Percentiles rank a stretch among this genome's conserved stretches.
These are phyloP conservation scores for Fusarium nematophilum DNA, from an alignment of 2,329 filamentous ascomycete genomes.

Conservation along the genomic window DNA sequence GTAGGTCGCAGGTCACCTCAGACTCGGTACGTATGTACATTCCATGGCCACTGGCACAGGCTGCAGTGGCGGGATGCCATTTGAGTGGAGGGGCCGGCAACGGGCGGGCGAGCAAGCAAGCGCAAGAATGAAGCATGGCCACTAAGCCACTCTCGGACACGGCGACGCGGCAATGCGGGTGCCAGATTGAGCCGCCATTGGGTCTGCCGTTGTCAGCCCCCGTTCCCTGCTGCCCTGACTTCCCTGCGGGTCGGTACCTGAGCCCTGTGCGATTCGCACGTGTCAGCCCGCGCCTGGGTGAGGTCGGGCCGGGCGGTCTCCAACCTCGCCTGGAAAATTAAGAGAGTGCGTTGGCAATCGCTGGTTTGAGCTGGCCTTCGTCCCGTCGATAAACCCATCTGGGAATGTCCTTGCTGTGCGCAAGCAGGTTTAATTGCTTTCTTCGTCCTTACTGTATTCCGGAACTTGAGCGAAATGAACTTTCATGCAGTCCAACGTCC, in stretches of 20 bases:
- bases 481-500: no score
- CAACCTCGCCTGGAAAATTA: not conserved
- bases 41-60: no score
- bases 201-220: slow-evolving; percentile 1
- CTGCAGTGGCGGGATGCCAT: no score
- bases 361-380: slow-evolving; percentile 17
- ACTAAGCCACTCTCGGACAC: slow-evolving; percentile 17
- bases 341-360: slow-evolving; percentile 36
- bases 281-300: slow-evolving; percentile 32
- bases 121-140: slow-evolving; percentile 6
- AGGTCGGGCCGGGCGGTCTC: slow-evolving; percentile 32
- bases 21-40: no score
- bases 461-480: no score
- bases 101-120: not conserved
- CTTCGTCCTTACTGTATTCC: no score
- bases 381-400: no score
- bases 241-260: slow-evolving; percentile 32
- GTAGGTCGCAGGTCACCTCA: slow-evolving; percentile 26
- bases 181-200: slow-evolving; percentile 31
- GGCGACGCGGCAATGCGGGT: slow-evolving; percentile 37
- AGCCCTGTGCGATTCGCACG: slow-evolving; percentile 41
- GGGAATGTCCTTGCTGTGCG: slow-evolving; percentile 3
- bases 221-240: not conserved
- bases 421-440: slow-evolving; percentile 1
- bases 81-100: no score